These are phyloP conservation scores for Panicum hallii DNA, from an alignment of 202 grass and related monocot species.

Conservation along the genomic window DNA sequence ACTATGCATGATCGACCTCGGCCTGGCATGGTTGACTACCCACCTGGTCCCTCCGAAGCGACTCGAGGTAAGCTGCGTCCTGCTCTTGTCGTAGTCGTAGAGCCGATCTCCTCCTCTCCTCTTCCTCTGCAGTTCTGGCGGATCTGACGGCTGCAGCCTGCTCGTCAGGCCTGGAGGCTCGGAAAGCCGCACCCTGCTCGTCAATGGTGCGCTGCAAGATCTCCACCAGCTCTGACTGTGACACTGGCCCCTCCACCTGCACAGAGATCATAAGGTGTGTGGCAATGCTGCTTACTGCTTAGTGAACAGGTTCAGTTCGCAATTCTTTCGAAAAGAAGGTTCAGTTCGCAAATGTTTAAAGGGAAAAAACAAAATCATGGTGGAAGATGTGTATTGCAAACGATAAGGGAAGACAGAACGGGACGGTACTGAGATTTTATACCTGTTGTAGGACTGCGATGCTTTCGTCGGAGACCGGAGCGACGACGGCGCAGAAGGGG, in stretches of 20 bases:
- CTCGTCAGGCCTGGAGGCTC: background rate
- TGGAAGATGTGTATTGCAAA: too few relatives aligned
- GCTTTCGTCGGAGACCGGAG: constrained; percentile 53
- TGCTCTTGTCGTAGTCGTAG: constrained; percentile 58
- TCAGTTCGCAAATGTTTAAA: background rate
- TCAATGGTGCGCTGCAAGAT: constrained; percentile 73
- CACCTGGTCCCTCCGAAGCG: constrained; percentile 69
- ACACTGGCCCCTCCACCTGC: constrained; percentile 73
- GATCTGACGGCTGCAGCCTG: constrained; percentile 33
- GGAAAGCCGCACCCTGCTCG: constrained; percentile 60
- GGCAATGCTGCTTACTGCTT: background rate
- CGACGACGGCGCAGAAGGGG: constrained; percentile 74
- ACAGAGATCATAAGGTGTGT: background rate
- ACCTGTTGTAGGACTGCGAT: constrained; percentile 68
- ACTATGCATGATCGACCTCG: background rate
- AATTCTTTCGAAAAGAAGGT: background rate
- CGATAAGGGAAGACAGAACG: too few relatives aligned
- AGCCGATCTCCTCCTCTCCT: constrained; percentile 57
- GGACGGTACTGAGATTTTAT: constrained; percentile 1
- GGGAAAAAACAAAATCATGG: too few relatives aligned
- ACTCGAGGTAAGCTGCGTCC: constrained; percentile 71
- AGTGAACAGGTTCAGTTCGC: background rate
- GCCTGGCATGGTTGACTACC: background rate
- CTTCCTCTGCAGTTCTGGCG: constrained; percentile 51
- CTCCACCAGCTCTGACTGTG: constrained; percentile 71